A percentile compares a stretch with the other conserved stretches of the same genome.
These are phyloP conservation scores for Aspergillus taichungensis DNA, from an alignment of 495 filamentous ascomycete genomes.

Conservation along the genomic window DNA sequence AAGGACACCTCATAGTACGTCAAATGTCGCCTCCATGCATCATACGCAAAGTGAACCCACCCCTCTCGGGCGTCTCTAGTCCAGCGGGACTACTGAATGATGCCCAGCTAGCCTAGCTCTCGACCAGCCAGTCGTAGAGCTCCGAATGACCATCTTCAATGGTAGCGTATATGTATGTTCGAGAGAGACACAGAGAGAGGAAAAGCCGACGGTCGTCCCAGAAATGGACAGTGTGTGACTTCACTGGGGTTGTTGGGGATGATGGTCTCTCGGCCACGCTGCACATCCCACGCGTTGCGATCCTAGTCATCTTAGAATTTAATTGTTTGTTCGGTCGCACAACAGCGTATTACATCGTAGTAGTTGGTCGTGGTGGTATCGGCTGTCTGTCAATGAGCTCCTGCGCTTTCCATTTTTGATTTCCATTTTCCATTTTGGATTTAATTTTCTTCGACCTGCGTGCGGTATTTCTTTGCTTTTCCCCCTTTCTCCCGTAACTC, in stretches of 20 bases:
- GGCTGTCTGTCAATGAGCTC: not conserved
- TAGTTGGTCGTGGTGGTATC: no score
- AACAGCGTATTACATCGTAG: no score
- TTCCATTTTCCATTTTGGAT: not conserved
- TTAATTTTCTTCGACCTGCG: not conserved
- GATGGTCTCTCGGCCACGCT: no score
- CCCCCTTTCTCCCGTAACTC: not conserved
- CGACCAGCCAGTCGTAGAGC: constrained; percentile 10
- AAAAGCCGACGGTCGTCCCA: no score
- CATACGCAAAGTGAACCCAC: no score
- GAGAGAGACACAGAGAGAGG: no score
- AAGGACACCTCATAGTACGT: constrained; percentile 21
- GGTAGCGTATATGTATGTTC: no score
- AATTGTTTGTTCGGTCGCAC: no score
- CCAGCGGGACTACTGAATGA: constrained; percentile 9
- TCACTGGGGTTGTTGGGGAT: no score
- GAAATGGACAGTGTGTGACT: no score
- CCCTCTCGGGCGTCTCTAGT: constrained; percentile 2
- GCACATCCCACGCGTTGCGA: no score
- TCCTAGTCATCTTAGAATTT: no score
- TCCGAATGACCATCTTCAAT: constrained; percentile 2
- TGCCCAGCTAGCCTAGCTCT: constrained; percentile 8
- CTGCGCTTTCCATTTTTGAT: not conserved
- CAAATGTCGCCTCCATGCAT: constrained; percentile 12
- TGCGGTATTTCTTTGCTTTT: not conserved